Evolutionary conservation across 2,329 filamentous ascomycete genomes (phyloP), one percentile per base, ranked within the genome.

Genomic region (Ilyonectria robusta): DNA sequence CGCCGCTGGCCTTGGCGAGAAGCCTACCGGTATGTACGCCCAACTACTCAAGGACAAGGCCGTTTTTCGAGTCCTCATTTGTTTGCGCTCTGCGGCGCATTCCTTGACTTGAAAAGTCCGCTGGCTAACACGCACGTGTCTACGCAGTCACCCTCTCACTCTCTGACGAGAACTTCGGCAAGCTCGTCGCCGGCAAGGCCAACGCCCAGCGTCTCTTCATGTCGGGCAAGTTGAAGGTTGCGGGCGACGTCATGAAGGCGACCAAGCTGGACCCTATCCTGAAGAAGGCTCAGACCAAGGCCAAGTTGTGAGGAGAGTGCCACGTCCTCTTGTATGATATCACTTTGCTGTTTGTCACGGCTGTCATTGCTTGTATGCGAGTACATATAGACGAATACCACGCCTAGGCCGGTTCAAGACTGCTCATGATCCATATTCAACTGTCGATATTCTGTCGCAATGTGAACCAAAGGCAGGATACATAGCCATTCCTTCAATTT

Each of bases 211-310:
- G 92, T 75, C 85, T 99, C 71, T 98, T 98, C 85, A 98, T 99
- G 95, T 89, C 89, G n/a, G 96, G 96, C 77, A 98, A 97, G 88
- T 87, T 99, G 79, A 99, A 98, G 93, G 90, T 98, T 80, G 97
- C 94, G 90, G 96, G 96, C 70, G 94, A 98, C 81, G 91, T 98
- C 68, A 98, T 98, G 95, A 98, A 98, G 89, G 93, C 96, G 42
- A 98, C 95, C 67, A 97, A 97, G 91, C 90, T 98, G 83, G 94
- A 98, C 84, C 93, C 94, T 46, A 92, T 98, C 77, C 85, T 97
- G 72, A 94, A 94, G 88, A 96, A 94, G 87, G 93, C 93, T 42
- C 92, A 94, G 85, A 87, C 85, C 77, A 93, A 94, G 87, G 89
- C 93, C 75, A 97, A 97, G 89, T 85, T 97, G 84, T 95, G 90